phyloP scores from a whole-genome alignment of 768 basidiomycete species.

The Amanita jacksonii region DNA sequence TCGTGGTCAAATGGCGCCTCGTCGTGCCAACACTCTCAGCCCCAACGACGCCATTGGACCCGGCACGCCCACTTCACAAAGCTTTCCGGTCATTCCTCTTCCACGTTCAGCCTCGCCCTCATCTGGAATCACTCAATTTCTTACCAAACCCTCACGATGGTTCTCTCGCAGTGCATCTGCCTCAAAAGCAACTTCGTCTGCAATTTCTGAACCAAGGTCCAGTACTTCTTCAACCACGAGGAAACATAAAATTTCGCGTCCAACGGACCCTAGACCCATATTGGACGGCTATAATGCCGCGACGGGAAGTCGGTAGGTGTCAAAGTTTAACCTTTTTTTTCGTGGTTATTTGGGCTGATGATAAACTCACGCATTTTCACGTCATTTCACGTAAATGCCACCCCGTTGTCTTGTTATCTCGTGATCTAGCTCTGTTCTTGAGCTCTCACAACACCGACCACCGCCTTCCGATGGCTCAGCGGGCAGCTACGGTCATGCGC shows the following conservation, averaged over 20 bases:
- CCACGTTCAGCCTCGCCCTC: slow-evolving; percentile 61
- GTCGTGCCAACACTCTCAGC: not conserved
- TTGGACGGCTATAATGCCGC: slow-evolving; percentile 40
- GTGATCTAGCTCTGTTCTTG: slow-evolving; percentile 48
- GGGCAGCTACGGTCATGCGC: slow-evolving; percentile 19
- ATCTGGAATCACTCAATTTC: slow-evolving; percentile 51
- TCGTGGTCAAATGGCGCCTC: not conserved
- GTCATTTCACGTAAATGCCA: not conserved
- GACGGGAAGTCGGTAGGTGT: slow-evolving; percentile 38
- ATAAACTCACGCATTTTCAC: no score
- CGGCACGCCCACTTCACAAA: not conserved
- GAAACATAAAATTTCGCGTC: slow-evolving; percentile 77
- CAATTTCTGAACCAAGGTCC: slow-evolving; percentile 35
- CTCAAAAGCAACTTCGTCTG: slow-evolving; percentile 33
- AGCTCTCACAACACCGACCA: slow-evolving; percentile 40
- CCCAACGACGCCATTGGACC: not conserved
- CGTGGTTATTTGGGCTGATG: no score
- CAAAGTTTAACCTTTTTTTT: no score
- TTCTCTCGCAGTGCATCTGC: slow-evolving; percentile 53
- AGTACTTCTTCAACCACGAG: slow-evolving; percentile 32
- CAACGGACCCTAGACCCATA: slow-evolving; percentile 75
- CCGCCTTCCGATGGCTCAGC: slow-evolving; percentile 28
- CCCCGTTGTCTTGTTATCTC: not conserved
- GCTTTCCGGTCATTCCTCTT: slow-evolving; percentile 11
- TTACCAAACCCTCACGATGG: slow-evolving; percentile 65